Evolutionary conservation across 2,329 filamentous ascomycete species (phyloP), one percentile per base, ranked within the genome.

Genomic region (Kalmusia sp.): DNA sequence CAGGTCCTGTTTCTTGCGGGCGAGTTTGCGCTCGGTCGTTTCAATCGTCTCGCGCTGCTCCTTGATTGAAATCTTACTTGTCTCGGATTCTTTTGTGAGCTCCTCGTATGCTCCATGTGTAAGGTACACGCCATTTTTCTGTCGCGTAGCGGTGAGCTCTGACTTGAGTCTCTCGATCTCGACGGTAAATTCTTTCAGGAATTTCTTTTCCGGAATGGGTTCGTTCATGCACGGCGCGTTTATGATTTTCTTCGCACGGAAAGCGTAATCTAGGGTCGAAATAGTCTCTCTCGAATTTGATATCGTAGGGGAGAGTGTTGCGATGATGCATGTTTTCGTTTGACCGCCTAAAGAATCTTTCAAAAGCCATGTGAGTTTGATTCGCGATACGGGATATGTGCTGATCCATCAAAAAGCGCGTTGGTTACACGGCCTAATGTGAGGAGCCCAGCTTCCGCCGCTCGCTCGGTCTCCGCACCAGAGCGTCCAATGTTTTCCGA

Each of bases 271-370:
- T 1, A 99, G 83, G 0, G 96, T 99, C 0, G 95, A 98, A 55
- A 99, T 98, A 0, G 96, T 99, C 75, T 99, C 95, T 69, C 99
- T 95, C 1, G 99, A 81, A 65, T 98, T 99, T 75, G 88, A 93
- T 75, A 95, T 96, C 6, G 93, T 92, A 1, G 95, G 93, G 2
- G 95, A 98, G 34, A 99, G 84, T 0, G 95, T 99, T 5, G 95
- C 95, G 68, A 99, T 98, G 62, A 99, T 99, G 79, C 95, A 99
- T 0, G 95, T 99, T 72, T 99, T 99, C 1, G 96, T 99, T 47
- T 90, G 87, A 3, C 95, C 95, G 57, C 95, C 95, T 0, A 99
- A 84, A 0, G 96, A 99, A 72, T 99, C 96, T 86, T 99, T 95
- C 17, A 99, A 80, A 3, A 99, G 80, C 17, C 95, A 87, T 2